phyloP scores from a whole-genome alignment of 192 early-diverging fungal genomes.

The Coemansia sp. region DNA sequence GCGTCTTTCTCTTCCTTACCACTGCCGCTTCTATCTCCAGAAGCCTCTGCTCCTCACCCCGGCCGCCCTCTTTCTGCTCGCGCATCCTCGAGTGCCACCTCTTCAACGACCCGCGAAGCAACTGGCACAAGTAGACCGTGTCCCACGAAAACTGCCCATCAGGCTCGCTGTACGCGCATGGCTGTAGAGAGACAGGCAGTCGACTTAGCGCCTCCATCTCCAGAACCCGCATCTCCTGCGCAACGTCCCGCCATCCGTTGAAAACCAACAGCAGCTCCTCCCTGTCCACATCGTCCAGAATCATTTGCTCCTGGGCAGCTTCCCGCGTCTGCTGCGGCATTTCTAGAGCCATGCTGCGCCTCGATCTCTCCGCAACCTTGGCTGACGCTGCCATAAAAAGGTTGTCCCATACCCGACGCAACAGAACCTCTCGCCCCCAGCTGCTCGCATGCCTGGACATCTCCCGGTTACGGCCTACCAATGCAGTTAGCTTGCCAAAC shows the following conservation, averaged over 20 bases:
- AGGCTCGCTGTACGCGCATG: background rate
- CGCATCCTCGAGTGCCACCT: slow-evolving; percentile 2
- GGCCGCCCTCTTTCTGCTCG: background rate
- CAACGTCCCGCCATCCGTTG: slow-evolving; percentile 21
- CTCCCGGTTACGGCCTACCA: background rate
- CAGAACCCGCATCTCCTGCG: slow-evolving; percentile 2
- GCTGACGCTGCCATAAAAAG: background rate
- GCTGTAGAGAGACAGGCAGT: slow-evolving; percentile 7
- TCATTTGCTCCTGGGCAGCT: background rate
- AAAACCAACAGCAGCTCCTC: slow-evolving; percentile 12
- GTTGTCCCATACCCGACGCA: slow-evolving; percentile 12
- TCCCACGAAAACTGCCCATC: slow-evolving; percentile 29
- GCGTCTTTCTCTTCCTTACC: background rate
- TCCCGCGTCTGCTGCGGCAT: background rate
- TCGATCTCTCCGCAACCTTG: slow-evolving; percentile 7
- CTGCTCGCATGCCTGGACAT: slow-evolving; percentile 6
- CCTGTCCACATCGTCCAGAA: background rate
- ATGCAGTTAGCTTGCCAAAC: background rate
- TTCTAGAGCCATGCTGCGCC: background rate
- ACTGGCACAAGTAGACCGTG: slow-evolving; percentile 5
- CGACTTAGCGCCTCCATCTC: background rate
- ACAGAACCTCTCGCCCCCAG: background rate
- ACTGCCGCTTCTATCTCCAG: background rate
- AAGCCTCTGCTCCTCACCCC: background rate
- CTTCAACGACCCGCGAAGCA: slow-evolving; percentile 5